These are phyloP conservation scores for Trichoderma orchidacearum DNA, from an alignment of 495 filamentous ascomycete genomes.

Conservation along the genomic window DNA sequence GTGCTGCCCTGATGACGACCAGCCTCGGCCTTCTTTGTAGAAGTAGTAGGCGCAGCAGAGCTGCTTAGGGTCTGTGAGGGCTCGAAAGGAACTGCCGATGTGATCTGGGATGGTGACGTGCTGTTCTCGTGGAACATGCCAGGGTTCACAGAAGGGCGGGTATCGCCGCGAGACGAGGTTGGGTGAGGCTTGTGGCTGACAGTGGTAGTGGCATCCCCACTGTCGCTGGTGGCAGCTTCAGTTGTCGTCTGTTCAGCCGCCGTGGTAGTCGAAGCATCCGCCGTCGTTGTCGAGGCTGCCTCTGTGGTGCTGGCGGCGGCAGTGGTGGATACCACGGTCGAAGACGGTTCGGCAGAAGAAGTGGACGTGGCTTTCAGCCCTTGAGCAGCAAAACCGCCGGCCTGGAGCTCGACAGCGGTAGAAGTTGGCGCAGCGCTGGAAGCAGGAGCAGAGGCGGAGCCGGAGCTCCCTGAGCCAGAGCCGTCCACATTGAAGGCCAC, in stretches of 20 bases:
- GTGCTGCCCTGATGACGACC: slow-evolving; percentile 22
- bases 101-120: slow-evolving; percentile 4
- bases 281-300: slow-evolving; percentile 7
- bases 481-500: slow-evolving; percentile 42
- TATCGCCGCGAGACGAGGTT: slow-evolving; percentile 5
- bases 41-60: slow-evolving; percentile 7
- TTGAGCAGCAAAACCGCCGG: neutral
- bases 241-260: slow-evolving; percentile 5
- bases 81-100: neutral
- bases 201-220: neutral
- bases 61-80: neutral
- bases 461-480: neutral
- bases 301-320: slow-evolving; percentile 5
- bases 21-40: slow-evolving; percentile 23
- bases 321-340: slow-evolving; percentile 6
- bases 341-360: neutral
- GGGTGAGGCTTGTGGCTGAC: slow-evolving; percentile 2
- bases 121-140: slow-evolving; percentile 22
- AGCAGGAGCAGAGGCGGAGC: neutral
- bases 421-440: neutral
- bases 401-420: neutral
- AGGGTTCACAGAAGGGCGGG: neutral
- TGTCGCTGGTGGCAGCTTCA: neutral
- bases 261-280: slow-evolving; percentile 3
- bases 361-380: slow-evolving; percentile 4